phyloP scores from a whole-genome alignment of 2,329 filamentous ascomycete species.

The Nectriaceae sp. region DNA sequence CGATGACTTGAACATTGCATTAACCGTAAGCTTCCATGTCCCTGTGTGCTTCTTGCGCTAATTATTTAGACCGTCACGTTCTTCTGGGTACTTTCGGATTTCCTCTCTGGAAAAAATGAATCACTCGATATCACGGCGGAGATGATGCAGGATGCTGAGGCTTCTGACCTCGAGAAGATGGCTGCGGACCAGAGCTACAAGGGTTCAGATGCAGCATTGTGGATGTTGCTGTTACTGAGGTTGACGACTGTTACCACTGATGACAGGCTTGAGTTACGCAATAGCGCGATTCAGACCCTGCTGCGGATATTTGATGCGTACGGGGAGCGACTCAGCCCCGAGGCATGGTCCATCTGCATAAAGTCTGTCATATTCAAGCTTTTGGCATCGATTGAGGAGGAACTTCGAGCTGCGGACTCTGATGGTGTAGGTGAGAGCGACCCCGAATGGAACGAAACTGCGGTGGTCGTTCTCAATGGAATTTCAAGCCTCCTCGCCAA shows the following conservation, averaged over 20 bases:
- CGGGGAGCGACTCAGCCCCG: constrained; percentile 74
- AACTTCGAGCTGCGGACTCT: constrained; percentile 45
- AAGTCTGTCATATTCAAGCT: constrained; percentile 80
- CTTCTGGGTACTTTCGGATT: constrained; percentile 94
- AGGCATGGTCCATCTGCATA: constrained; percentile 83
- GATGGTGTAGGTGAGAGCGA: constrained; percentile 43
- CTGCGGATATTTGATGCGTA: constrained; percentile 92
- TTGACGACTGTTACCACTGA: constrained; percentile 73
- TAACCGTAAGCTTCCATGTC: constrained; percentile 62
- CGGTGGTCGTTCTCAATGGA: constrained; percentile 72
- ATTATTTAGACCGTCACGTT: constrained; percentile 76
- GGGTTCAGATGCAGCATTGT: constrained; percentile 70
- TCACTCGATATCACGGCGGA: constrained; percentile 59
- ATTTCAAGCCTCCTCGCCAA: constrained; percentile 73
- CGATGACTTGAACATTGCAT: constrained; percentile 91
- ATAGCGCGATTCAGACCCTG: constrained; percentile 88
- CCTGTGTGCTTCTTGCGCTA: constrained; percentile 1
- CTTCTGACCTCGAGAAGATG: constrained; percentile 54
- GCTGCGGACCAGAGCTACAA: constrained; percentile 60
- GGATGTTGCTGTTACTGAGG: constrained; percentile 74
- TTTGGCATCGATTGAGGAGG: constrained; percentile 66
- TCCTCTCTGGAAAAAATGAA: constrained; percentile 64
- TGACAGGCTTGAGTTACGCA: constrained; percentile 73
- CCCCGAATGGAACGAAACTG: constrained; percentile 71
- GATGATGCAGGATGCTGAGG: constrained; percentile 53